Percentiles rank a stretch among this genome's conserved stretches.
These are phyloP conservation scores for Fusarium nematophilum DNA, from an alignment of 2,329 filamentous ascomycete species.

Conservation along the genomic window DNA sequence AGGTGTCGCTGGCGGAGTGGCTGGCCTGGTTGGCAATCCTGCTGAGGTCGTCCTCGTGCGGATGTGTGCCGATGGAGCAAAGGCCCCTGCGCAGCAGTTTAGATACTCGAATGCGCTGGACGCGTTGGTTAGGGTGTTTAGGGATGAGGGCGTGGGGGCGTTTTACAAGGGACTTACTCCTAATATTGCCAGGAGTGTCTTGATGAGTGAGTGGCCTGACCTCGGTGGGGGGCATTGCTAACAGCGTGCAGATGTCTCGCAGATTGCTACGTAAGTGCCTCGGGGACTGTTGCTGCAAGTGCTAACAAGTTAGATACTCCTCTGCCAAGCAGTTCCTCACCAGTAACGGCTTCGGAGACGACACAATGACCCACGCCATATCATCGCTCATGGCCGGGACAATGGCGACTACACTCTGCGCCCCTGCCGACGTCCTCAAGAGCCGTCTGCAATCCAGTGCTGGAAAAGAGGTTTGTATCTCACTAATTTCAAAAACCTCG, in stretches of 20 bases:
- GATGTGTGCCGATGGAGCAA: constrained; percentile 60
- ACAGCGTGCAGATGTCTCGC: constrained; percentile 51
- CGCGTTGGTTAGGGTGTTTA: constrained; percentile 40
- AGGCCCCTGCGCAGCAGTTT: constrained; percentile 49
- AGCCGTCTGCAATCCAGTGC: constrained; percentile 53
- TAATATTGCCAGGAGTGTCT: constrained; percentile 55
- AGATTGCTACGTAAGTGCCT: constrained; percentile 55
- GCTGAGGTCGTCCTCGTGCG: constrained; percentile 57
- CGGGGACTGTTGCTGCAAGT: fast-evolving
- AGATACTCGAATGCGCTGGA: constrained; percentile 52
- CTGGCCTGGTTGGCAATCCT: constrained; percentile 58
- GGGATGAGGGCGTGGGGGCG: constrained; percentile 53
- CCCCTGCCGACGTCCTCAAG: constrained; percentile 58
- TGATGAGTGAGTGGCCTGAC: constrained; percentile 53
- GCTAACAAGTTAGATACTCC: constrained; percentile 44
- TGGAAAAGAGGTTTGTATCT: constrained; percentile 39
- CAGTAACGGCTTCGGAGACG: constrained; percentile 48
- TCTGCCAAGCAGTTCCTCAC: constrained; percentile 50
- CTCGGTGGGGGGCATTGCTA: background rate
- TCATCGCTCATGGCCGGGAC: constrained; percentile 57
- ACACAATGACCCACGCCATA: constrained; percentile 53
- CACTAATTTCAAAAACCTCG: background rate
- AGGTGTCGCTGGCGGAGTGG: constrained; percentile 54
- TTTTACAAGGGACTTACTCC: constrained; percentile 54
- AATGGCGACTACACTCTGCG: constrained; percentile 58